These are phyloP conservation scores for Glycine soja DNA, from an alignment of 306 rosid genomes.

Conservation along the genomic window DNA sequence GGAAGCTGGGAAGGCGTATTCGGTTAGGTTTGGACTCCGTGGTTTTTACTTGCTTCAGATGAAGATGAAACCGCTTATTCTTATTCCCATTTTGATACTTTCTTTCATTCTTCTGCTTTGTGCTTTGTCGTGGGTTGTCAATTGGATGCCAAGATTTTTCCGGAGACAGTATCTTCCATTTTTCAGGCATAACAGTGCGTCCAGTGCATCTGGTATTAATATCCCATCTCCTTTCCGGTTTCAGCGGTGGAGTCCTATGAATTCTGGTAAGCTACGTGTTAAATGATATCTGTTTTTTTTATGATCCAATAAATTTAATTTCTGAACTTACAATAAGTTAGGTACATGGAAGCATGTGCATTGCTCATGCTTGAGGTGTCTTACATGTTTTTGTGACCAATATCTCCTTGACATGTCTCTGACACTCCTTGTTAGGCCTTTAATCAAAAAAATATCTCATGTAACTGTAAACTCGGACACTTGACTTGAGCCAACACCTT, in stretches of 20 bases:
- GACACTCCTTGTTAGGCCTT: background rate
- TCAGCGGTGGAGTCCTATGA: slow-evolving; percentile 93
- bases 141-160: slow-evolving; percentile 79
- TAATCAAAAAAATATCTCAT: background rate
- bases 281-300: slow-evolving; percentile 26
- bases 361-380: background rate
- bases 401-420: no score
- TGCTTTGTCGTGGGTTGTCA: slow-evolving; percentile 71
- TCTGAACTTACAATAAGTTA: background rate
- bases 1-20: slow-evolving; percentile 84
- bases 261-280: slow-evolving; percentile 67
- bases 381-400: no score
- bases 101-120: slow-evolving; percentile 68
- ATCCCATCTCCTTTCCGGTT: slow-evolving; percentile 85
- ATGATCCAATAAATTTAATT: background rate
- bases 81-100: slow-evolving; percentile 66
- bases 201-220: slow-evolving; percentile 74
- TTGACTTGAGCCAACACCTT: no score
- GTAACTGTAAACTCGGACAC: background rate
- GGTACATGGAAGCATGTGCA: background rate
- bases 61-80: slow-evolving; percentile 69
- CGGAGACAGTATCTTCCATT: slow-evolving; percentile 86
- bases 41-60: slow-evolving; percentile 66
- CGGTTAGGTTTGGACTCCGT: slow-evolving; percentile 62
- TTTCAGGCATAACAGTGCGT: slow-evolving; percentile 69